A percentile compares a stretch with the other conserved stretches of the same genome.
These are phyloP conservation scores for Leishmania tropica DNA, from an alignment of 208 protist species.

Conservation along the genomic window DNA sequence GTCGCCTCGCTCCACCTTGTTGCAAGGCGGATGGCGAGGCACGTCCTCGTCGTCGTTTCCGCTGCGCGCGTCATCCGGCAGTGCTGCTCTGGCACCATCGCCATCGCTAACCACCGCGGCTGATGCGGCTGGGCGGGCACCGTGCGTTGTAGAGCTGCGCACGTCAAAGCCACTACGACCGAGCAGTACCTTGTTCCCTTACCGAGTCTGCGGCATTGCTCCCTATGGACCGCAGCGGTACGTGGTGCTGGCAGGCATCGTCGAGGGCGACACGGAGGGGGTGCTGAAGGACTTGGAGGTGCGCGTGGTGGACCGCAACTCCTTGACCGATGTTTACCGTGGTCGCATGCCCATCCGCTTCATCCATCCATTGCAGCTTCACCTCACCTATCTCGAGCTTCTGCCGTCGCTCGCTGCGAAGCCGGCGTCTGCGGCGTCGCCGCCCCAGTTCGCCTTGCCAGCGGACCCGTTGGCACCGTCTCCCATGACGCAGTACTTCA, in stretches of 20 bases:
- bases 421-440: not conserved
- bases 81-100: not conserved
- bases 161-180: slow-evolving; percentile 27
- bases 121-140: not conserved
- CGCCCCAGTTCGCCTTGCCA: not conserved
- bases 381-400: slow-evolving; percentile 35
- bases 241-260: slow-evolving; percentile 47
- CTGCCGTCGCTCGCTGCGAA: not conserved
- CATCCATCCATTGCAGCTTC: slow-evolving; percentile 69
- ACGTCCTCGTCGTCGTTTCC: not conserved
- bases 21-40: not conserved
- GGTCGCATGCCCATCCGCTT: slow-evolving; percentile 51
- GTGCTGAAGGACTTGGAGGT: slow-evolving; percentile 63
- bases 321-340: slow-evolving; percentile 55
- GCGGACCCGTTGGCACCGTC: slow-evolving; percentile 13
- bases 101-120: not conserved
- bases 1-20: not conserved
- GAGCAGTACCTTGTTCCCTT: slow-evolving; percentile 36
- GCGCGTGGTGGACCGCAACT: slow-evolving; percentile 62
- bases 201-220: slow-evolving; percentile 66
- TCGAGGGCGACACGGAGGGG: slow-evolving; percentile 38
- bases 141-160: slow-evolving; percentile 13
- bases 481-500: slow-evolving; percentile 46
- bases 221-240: slow-evolving; percentile 60
- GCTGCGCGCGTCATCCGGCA: not conserved